These are phyloP conservation scores for Mycena polygramma DNA, from an alignment of 768 basidiomycete species.

Conservation along the genomic window DNA sequence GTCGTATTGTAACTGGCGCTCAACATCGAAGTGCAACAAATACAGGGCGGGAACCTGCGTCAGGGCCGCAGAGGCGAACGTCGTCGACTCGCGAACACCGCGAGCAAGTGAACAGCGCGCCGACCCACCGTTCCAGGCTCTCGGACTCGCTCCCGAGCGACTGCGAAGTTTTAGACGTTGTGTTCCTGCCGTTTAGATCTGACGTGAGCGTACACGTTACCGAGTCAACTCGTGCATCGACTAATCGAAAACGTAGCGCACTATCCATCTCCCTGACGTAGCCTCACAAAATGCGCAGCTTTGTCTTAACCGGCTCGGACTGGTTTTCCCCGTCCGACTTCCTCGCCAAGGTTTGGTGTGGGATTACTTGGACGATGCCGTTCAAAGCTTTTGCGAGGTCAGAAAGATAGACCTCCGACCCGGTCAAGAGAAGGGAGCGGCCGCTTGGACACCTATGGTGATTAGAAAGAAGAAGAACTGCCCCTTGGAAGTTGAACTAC, in stretches of 20 bases:
- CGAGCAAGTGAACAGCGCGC: neutral
- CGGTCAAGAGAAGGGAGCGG: neutral
- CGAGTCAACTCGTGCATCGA: neutral
- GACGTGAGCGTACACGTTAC: neutral
- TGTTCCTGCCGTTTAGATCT: conserved; percentile 24
- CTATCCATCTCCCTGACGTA: conserved; percentile 4
- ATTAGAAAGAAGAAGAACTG: neutral
- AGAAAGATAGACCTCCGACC: neutral
- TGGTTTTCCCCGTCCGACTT: conserved; percentile 22
- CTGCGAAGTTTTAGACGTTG: conserved; percentile 21
- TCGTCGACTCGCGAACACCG: conserved; percentile 18
- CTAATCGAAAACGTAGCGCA: neutral
- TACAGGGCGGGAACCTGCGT: conserved; percentile 7
- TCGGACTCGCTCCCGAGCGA: conserved; percentile 4
- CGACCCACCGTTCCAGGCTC: conserved; percentile 2
- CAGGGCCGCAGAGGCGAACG: conserved; percentile 20
- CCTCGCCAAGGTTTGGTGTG: conserved; percentile 19
- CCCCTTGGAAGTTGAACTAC: neutral
- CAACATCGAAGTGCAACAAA: neutral
- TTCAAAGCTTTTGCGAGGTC: conserved; percentile 25
- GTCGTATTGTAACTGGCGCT: neutral
- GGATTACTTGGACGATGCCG: conserved; percentile 8
- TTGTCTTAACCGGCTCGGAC: conserved; percentile 10
- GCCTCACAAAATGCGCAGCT: neutral
- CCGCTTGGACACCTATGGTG: conserved; percentile 19